These are phyloP conservation scores for Tricholomella constricta DNA, from an alignment of 768 basidiomycete species.

Conservation along the genomic window DNA sequence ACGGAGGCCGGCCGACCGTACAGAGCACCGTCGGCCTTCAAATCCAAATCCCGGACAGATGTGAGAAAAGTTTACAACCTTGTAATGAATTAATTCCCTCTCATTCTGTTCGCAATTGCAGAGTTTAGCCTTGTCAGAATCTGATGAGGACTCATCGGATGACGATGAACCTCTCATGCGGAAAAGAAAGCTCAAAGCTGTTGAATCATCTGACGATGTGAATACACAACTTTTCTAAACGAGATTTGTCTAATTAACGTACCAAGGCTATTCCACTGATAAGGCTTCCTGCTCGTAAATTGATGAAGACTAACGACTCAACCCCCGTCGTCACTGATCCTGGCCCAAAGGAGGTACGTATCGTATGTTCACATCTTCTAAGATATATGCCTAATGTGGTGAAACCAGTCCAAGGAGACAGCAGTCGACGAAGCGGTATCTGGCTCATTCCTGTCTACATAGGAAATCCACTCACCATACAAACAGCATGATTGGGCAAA, in stretches of 20 bases:
- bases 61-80: background rate
- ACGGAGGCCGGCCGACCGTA: background rate
- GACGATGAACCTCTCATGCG: constrained; percentile 15
- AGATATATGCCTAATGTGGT: background rate
- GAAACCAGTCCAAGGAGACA: background rate
- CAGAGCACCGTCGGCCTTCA: background rate
- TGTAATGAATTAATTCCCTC: background rate
- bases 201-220: constrained; percentile 15
- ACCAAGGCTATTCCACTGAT: constrained; percentile 7
- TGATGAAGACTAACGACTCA: constrained; percentile 1
- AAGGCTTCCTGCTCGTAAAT: constrained; percentile 10
- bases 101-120: background rate
- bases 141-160: constrained; percentile 10
- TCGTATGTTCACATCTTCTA: background rate
- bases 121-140: constrained; percentile 9
- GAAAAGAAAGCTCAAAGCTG: constrained; percentile 8
- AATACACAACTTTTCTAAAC: background rate
- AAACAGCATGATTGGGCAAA: background rate
- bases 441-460: background rate
- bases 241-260: background rate
- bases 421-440: background rate
- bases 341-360: background rate
- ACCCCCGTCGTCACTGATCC: background rate
- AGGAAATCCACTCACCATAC: background rate
- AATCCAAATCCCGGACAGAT: constrained; percentile 7